Conservation (phyloP, 352 stramenopile genomes). For the Phytophthora brassicae region DNA sequence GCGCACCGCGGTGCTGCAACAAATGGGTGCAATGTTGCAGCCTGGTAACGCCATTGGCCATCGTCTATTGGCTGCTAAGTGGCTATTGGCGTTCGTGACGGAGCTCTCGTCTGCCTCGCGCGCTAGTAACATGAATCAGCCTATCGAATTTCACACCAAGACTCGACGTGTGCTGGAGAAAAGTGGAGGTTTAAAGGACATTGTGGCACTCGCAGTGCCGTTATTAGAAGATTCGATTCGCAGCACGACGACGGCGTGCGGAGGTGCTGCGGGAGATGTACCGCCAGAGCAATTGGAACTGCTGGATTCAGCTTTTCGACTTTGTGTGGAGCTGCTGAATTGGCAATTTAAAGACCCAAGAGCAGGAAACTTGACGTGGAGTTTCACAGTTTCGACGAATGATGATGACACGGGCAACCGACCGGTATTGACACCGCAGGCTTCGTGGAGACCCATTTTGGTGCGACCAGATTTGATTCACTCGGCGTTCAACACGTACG, state of each 20-base stretch:
- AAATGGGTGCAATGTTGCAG: conserved; percentile 73
- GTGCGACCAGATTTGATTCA: conserved; percentile 77
- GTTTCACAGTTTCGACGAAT: conserved; percentile 39
- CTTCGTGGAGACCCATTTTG: conserved; percentile 70
- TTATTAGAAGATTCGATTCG: conserved; percentile 75
- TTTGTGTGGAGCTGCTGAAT: conserved; percentile 81
- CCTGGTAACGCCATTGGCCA: conserved; percentile 32
- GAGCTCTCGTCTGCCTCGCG: conserved; percentile 83
- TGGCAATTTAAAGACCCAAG: conserved; percentile 69
- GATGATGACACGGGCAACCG: conserved; percentile 35
- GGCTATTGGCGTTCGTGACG: conserved; percentile 82
- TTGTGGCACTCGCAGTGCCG: conserved; percentile 62
- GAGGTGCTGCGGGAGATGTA: conserved; percentile 38
- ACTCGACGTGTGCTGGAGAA: conserved; percentile 63
- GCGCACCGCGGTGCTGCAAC: conserved; percentile 57
- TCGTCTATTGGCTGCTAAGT: conserved; percentile 73
- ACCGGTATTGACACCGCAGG: conserved; percentile 53
- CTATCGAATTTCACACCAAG: conserved; percentile 83
- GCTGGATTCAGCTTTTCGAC: conserved; percentile 71
- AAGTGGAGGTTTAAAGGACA: conserved; percentile 52
- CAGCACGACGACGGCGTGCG: conserved; percentile 51
- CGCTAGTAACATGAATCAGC: conserved; percentile 79
- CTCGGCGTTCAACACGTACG: conserved; percentile 86
- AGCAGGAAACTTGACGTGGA: conserved; percentile 72
- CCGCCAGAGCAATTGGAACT: conserved; percentile 69